phyloP scores from a whole-genome alignment of 768 basidiomycete species.

The Sarcodon aspratus region DNA sequence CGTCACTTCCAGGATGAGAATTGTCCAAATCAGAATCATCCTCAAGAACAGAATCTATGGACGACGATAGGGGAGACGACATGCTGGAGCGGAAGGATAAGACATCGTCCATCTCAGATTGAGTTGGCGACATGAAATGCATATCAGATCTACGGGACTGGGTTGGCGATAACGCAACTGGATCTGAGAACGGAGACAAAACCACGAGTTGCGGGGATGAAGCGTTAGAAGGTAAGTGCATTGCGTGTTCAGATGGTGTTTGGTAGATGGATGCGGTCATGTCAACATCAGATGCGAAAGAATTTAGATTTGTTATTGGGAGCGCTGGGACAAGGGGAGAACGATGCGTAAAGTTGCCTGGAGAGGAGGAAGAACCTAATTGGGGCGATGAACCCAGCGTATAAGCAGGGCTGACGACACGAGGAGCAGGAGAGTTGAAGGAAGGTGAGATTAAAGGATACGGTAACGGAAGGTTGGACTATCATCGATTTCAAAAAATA shows the following conservation, averaged over 20 bases:
- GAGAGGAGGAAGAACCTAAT: not conserved
- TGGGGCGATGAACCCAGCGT: not conserved
- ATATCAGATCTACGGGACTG: not conserved
- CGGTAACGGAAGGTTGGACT: no score
- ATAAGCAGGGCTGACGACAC: not conserved
- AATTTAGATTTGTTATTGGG: not conserved
- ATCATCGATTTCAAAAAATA: no score
- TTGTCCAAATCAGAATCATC: not conserved
- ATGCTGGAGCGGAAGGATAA: not conserved
- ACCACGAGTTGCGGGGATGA: not conserved
- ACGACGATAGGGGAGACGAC: not conserved
- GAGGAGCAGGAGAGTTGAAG: no score
- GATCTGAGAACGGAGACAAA: not conserved
- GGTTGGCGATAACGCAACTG: not conserved
- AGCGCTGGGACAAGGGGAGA: not conserved
- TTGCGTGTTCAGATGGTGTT: not conserved
- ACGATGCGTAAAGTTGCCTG: not conserved
- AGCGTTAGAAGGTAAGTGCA: not conserved
- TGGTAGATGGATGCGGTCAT: not conserved
- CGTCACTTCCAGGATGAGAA: not conserved
- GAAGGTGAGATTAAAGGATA: no score
- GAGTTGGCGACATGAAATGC: not conserved
- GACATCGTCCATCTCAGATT: not conserved
- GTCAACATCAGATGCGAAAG: not conserved
- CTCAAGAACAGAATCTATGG: not conserved